Percentiles rank a stretch among this genome's conserved stretches.
phyloP scores from a whole-genome alignment of 176 grass and related monocot species.

The Phragmites australis region DNA sequence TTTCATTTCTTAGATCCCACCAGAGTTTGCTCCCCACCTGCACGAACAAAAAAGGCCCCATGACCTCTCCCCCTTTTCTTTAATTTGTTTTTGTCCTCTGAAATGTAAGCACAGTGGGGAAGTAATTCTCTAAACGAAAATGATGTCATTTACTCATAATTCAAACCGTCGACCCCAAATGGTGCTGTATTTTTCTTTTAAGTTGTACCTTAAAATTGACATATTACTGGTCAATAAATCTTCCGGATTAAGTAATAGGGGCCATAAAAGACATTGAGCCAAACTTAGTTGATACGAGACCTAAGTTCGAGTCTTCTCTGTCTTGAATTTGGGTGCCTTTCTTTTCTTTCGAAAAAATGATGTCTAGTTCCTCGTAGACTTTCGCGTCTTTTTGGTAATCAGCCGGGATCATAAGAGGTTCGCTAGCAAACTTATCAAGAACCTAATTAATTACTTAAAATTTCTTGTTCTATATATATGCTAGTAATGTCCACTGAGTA shows the following conservation, averaged over 20 bases:
- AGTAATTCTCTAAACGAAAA: not conserved
- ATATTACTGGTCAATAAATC: not conserved
- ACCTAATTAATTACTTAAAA: not conserved
- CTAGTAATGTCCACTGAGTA: not conserved
- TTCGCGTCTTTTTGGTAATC: not conserved
- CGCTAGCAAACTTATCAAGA: not conserved
- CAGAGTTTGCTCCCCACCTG: conserved; percentile 22
- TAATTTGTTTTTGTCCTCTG: not conserved
- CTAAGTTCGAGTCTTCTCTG: too few species aligned
- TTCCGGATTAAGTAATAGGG: not conserved
- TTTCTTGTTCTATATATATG: not conserved
- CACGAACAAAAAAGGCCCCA: conserved; percentile 6
- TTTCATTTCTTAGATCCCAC: conserved; percentile 31
- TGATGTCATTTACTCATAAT: not conserved
- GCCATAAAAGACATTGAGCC: not conserved
- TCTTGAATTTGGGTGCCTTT: not conserved
- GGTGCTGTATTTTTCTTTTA: not conserved
- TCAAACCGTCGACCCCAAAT: conserved; percentile 12
- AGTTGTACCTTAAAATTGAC: not conserved
- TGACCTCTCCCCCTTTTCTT: not conserved
- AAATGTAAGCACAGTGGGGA: conserved; percentile 20
- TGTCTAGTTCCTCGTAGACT: not conserved
- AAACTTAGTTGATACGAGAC: not conserved
- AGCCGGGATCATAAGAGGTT: not conserved
- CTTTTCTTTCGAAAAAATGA: too few species aligned